Base-by-base conservation (phyloP, 2,329 filamentous ascomycete genomes). In the Pezicula carpinea region DNA sequence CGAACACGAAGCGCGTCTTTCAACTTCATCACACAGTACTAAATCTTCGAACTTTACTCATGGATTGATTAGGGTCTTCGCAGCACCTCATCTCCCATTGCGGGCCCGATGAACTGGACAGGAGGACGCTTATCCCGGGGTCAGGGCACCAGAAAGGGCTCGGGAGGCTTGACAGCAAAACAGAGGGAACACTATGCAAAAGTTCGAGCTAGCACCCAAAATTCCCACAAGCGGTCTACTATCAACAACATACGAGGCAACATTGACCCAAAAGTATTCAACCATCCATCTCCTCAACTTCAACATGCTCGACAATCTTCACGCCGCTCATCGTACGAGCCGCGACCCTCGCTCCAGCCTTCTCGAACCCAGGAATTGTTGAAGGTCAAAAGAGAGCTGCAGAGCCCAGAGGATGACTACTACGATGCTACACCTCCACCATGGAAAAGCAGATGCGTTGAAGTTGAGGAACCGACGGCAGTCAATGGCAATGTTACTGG, bases 361-460 rank as follows among this genome's bases (percentile, higher is more conserved):
- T 29, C 26, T 29, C 26, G 26, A 11, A 29, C 10, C 26, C 26
- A 29, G 13, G 26, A 29, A 29, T 11, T 29, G 26, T 29, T 29
- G 26, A 29, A 29, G 26, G 13, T 29, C 26, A 29, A 29, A 29
- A 29, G 26, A 11, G 26, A 29, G 26, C 10, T 8, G 26, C 26
- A 29, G 26, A 29, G 26, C 26, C 26, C 26, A 29, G 44, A 58
- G 4, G 52, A 60, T 35, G 57, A 56, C 38, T 29, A 59, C 14
- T 59, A 59, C 39, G 48, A 49, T 38, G 55, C 52, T 21, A 58
- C 55, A 2, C 56, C 59, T 34, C 53, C 50, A 14, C 54, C 54
- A 21, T 26, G 22, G 23, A 14, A 36, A 29, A 31, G 29, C 10
- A 57, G 60, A 34, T 44, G 44, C n/a, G 15, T 8, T 35, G 33